phyloP scores from a whole-genome alignment of 129 eudicot species.

The Dittrichia graveolens region DNA sequence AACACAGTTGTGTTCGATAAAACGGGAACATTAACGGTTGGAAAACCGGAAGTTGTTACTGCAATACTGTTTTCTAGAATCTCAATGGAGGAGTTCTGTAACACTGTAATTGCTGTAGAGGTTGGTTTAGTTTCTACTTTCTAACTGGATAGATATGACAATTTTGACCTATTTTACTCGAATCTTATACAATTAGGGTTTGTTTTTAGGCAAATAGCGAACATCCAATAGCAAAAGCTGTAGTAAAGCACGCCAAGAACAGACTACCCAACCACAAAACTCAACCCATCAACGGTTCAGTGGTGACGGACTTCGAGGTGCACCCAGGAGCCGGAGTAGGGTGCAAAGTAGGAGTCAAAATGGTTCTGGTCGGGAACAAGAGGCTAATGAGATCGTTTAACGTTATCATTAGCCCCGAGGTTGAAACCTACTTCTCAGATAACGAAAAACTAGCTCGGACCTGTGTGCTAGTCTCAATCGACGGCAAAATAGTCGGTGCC shows the following conservation, averaged over 20 bases:
- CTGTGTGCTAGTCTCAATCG: constrained; percentile 69
- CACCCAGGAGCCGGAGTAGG: constrained; percentile 96
- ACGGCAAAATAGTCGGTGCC: constrained; percentile 69
- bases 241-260: constrained; percentile 76
- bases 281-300: constrained; percentile 35
- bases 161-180: background rate
- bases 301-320: constrained; percentile 74
- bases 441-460: constrained; percentile 86
- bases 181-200: background rate
- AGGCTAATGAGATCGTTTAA: constrained; percentile 67
- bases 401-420: constrained; percentile 58
- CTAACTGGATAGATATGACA: background rate
- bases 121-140: constrained; percentile 46
- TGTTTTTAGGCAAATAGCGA: constrained; percentile 80
- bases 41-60: constrained; percentile 90
- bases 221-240: constrained; percentile 95
- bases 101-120: constrained; percentile 75
- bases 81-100: constrained; percentile 82
- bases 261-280: constrained; percentile 46
- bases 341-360: constrained; percentile 69
- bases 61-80: constrained; percentile 68
- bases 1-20: constrained; percentile 90
- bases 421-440: constrained; percentile 56
- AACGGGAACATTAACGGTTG: constrained; percentile 91
- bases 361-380: constrained; percentile 71